A percentile compares a stretch with the other conserved stretches of the same genome.
Evolutionary conservation across 345 rosid species (phyloP).

Genomic region (Populus deltoides): DNA sequence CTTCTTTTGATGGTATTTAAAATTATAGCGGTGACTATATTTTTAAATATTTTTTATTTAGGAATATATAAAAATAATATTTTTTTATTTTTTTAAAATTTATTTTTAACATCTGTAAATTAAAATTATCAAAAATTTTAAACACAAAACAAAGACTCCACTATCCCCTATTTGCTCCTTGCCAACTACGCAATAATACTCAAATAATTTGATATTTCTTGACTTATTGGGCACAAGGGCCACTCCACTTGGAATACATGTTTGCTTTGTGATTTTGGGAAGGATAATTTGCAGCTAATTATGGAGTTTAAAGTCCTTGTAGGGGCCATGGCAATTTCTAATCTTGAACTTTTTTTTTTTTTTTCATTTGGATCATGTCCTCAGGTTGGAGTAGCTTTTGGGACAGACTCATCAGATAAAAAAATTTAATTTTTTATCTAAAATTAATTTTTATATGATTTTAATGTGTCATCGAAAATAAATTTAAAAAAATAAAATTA

Average conservation of each 20-base stretch:
- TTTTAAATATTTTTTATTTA: too few species aligned
- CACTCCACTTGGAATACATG: neutral
- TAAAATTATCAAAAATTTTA: too few species aligned
- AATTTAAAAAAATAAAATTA: too few species aligned
- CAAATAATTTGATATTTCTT: neutral
- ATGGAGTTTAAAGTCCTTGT: neutral
- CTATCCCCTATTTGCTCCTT: constrained; percentile 6
- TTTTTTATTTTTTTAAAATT: too few species aligned
- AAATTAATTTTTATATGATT: too few species aligned
- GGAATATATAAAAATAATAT: too few species aligned
- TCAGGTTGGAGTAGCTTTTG: neutral
- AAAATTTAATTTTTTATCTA: too few species aligned
- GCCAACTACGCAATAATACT: constrained; percentile 18
- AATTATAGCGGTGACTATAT: too few species aligned
- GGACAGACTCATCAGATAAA: too few species aligned
- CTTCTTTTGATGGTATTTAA: constrained; percentile 3
- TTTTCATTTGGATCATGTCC: constrained; percentile 14
- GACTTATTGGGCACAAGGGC: neutral
- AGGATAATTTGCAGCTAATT: constrained; percentile 19
- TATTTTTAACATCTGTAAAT: too few species aligned
- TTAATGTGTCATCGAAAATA: too few species aligned
- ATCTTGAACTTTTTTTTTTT: constrained; percentile 16
- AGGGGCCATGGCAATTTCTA: constrained; percentile 27
- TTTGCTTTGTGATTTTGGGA: constrained; percentile 1
- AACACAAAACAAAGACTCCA: too few species aligned